Conservation (phyloP, 345 rosid species). For the Angophora floribunda region DNA sequence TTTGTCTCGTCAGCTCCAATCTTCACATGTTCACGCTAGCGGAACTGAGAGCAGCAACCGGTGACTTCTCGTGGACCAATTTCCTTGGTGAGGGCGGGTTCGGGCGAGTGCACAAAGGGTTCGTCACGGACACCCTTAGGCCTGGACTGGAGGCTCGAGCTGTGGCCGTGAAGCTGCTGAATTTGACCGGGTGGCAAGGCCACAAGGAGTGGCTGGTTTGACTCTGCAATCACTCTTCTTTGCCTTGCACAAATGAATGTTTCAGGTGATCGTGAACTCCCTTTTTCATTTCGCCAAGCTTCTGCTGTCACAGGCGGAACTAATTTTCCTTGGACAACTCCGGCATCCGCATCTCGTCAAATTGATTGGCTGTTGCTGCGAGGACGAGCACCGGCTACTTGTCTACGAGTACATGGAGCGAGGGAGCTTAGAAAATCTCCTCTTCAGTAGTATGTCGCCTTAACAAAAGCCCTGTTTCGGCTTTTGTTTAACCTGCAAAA, state of each 20-base stretch:
- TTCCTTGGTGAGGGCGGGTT: constrained; percentile 77
- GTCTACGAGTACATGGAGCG: constrained; percentile 69
- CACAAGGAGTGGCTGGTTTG: constrained; percentile 83
- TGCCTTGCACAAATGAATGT: background rate
- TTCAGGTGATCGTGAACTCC: background rate
- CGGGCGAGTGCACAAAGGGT: constrained; percentile 75
- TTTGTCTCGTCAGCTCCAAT: constrained; percentile 46
- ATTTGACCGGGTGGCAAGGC: constrained; percentile 67
- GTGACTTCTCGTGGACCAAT: constrained; percentile 39
- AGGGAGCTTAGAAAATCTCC: constrained; percentile 74
- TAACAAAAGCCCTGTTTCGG: background rate
- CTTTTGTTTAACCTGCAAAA: background rate
- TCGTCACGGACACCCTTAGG: constrained; percentile 41
- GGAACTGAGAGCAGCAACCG: constrained; percentile 44
- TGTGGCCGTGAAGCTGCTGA: constrained; percentile 69
- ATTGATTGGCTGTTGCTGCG: constrained; percentile 70
- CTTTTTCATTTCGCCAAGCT: background rate
- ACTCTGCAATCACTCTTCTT: background rate
- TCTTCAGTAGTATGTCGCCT: constrained; percentile 46
- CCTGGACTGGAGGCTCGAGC: constrained; percentile 54
- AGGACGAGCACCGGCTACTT: constrained; percentile 59
- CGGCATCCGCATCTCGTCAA: constrained; percentile 67
- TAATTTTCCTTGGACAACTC: constrained; percentile 73
- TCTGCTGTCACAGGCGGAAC: constrained; percentile 49
- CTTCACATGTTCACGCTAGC: constrained; percentile 36